Conservation (phyloP, 345 rosid species). For the Gossypium thurberi region DNA sequence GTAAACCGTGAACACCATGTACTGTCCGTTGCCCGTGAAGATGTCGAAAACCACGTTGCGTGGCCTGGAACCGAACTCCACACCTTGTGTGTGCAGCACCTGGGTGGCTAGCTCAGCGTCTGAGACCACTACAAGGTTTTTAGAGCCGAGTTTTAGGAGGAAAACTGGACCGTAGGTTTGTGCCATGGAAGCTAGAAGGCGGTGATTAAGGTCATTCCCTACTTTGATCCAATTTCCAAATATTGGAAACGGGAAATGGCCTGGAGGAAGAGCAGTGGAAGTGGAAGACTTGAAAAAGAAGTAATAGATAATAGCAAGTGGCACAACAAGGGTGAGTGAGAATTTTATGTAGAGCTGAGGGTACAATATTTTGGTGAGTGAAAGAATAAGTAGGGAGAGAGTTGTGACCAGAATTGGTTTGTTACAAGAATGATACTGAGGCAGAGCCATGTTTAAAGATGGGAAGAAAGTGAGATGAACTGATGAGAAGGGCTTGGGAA, state of each 20-base stretch:
- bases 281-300: constrained; percentile 2
- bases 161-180: constrained; percentile 38
- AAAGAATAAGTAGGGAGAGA: not conserved
- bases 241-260: constrained; percentile 43
- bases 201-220: constrained; percentile 59
- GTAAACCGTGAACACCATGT: constrained; percentile 65
- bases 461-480: not conserved
- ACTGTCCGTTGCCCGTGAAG: constrained; percentile 58
- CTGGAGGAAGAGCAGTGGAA: constrained; percentile 29
- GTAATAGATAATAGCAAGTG: not conserved
- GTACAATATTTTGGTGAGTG: not conserved
- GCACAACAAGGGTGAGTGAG: not conserved
- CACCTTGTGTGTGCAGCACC: constrained; percentile 55
- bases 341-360: not conserved
- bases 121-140: constrained; percentile 39
- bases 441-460: not conserved
- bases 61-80: constrained; percentile 58
- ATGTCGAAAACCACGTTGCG: constrained; percentile 56
- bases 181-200: constrained; percentile 41
- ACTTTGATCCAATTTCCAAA: constrained; percentile 65
- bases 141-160: constrained; percentile 47
- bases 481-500: not conserved
- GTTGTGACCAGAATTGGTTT: not conserved
- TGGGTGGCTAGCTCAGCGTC: constrained; percentile 47
- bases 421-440: not conserved